These are phyloP conservation scores for Zopfia rhizophila DNA, from an alignment of 2,329 filamentous ascomycete species.

Conservation along the genomic window DNA sequence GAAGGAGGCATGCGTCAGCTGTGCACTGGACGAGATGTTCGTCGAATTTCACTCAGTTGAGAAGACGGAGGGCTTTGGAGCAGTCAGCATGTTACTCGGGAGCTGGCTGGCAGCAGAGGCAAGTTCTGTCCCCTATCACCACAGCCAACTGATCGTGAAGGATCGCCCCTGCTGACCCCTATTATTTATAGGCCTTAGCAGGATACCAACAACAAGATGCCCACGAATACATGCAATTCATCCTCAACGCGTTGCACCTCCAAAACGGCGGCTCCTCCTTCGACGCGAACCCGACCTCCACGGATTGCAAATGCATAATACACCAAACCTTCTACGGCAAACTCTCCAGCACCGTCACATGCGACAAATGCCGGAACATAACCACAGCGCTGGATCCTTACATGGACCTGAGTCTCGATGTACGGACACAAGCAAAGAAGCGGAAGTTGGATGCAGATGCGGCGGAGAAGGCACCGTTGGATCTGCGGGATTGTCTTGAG, in stretches of 20 bases:
- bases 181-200: slow-evolving; percentile 59
- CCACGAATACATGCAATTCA: slow-evolving; percentile 96
- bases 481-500: slow-evolving; percentile 74
- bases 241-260: slow-evolving; percentile 88
- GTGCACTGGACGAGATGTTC: slow-evolving; percentile 71
- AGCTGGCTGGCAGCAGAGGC: slow-evolving; percentile 85
- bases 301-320: slow-evolving; percentile 83
- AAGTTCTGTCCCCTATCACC: slow-evolving; percentile 65
- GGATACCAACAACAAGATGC: slow-evolving; percentile 97
- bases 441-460: slow-evolving; percentile 58
- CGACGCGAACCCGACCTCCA: slow-evolving; percentile 38
- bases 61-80: slow-evolving; percentile 88
- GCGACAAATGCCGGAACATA: slow-evolving; percentile 83
- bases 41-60: slow-evolving; percentile 74
- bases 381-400: slow-evolving; percentile 89
- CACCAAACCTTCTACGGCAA: slow-evolving; percentile 96
- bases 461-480: slow-evolving; percentile 48
- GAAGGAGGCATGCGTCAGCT: slow-evolving; percentile 66
- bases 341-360: slow-evolving; percentile 89
- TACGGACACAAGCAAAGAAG: slow-evolving; percentile 80
- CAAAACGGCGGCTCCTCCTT: slow-evolving; percentile 71
- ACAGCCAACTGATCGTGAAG: background rate
- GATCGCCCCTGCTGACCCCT: slow-evolving; percentile 1
- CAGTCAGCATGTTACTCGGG: slow-evolving; percentile 86
- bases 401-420: slow-evolving; percentile 86